These are phyloP conservation scores for Dillenia turbinata DNA, from an alignment of 164 flowering plant genomes.

Conservation along the genomic window DNA sequence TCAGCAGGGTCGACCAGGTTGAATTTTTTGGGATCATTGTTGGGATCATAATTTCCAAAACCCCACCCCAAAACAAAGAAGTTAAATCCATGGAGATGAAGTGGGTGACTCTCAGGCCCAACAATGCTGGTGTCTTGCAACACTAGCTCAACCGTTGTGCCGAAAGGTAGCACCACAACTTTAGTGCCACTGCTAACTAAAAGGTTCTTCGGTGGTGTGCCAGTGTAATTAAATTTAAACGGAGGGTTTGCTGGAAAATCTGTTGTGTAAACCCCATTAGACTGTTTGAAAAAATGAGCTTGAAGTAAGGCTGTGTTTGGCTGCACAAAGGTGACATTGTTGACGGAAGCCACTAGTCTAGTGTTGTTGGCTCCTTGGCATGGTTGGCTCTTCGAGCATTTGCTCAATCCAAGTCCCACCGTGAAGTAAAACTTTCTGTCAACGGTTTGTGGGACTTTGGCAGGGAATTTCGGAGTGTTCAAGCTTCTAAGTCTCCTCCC, in stretches of 20 bases:
- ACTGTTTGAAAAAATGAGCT: constrained; percentile 31
- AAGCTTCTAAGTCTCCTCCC: constrained; percentile 19
- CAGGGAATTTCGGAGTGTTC: constrained; percentile 19
- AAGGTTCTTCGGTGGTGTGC: constrained; percentile 41
- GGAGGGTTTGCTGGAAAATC: constrained; percentile 42
- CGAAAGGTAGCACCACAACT: constrained; percentile 35
- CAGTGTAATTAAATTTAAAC: constrained; percentile 39
- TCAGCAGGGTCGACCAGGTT: constrained; percentile 52
- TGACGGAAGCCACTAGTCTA: constrained; percentile 38
- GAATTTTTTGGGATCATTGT: constrained; percentile 37
- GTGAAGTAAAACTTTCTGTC: constrained; percentile 27
- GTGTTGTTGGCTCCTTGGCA: constrained; percentile 54
- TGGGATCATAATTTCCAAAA: constrained; percentile 43
- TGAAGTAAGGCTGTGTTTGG: constrained; percentile 43
- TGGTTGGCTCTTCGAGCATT: constrained; percentile 29
- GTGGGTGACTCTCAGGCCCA: constrained; percentile 51
- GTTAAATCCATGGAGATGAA: constrained; percentile 58
- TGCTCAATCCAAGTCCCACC: constrained; percentile 25
- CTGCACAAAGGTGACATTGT: constrained; percentile 39
- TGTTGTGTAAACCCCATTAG: constrained; percentile 48
- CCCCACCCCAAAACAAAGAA: constrained; percentile 56
- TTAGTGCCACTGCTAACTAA: constrained; percentile 37
- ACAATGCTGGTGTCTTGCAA: constrained; percentile 56
- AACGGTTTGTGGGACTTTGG: constrained; percentile 24
- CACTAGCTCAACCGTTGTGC: constrained; percentile 47